Base-by-base conservation (phyloP, 2,329 filamentous ascomycete species). In the Ascochyta clinopodiicola region DNA sequence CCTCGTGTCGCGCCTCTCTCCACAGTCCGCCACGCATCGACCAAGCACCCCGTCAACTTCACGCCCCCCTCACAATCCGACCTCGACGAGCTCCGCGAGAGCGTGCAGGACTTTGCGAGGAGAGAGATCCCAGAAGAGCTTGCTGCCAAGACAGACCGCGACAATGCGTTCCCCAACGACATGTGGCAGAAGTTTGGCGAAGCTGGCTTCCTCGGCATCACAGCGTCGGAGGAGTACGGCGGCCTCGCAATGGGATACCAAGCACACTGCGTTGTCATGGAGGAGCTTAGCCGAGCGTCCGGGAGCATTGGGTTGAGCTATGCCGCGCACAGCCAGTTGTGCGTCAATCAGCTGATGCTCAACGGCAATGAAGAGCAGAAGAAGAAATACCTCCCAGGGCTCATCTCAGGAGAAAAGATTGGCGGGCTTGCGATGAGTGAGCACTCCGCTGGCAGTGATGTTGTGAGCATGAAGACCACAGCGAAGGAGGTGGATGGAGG, bases 131-230 rank as follows among this genome's bases (percentile, higher is more conserved):
- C 92, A 19, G 90, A 92, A 73, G 88, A 92, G 62, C 80, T 97
- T 13, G 95, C 94, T 0, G 84, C 90, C 10, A 81, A 81, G 51
- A 96, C 92, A n/a, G 94, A 99, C 79, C 85, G 85, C 71, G 82
- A 83, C 71, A 98, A 98, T 82, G 87, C 86, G 44, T 99, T 99
- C 75, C 95, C 95, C 3, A 84, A 86, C 45, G 87, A 89, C 6
- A 94, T 99, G 89, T 99, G 95, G 95, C 82, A 84, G 75, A 97
- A 96, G 79, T 82, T 99, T 44, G 95, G 95, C 59, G 89, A 92
- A 62, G 95, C 95, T 31, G 95, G 86, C 71, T 89, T 98, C 66
- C 84, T 98, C 25, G 95, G 95, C 56, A 91, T 97, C 68, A 98
- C 95, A 8, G 95, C 92, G 17, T 91, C 96, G 69, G 92, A 96